Evolutionary conservation across 2,329 filamentous ascomycete genomes (phyloP), one percentile per base, ranked within the genome.

Genomic region (Lachnellula arida): DNA sequence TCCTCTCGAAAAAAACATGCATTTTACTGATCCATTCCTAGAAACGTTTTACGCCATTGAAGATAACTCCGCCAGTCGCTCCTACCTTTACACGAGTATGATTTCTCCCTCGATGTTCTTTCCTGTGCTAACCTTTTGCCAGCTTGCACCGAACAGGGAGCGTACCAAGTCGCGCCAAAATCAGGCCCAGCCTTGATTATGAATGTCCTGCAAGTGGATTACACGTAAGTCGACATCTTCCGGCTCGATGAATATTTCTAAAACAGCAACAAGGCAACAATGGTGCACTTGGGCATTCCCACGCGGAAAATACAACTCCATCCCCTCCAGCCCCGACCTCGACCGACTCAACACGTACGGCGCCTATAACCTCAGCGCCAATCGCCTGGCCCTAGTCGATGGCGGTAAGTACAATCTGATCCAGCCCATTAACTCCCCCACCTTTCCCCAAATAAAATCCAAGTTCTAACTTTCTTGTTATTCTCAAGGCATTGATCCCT

Each of bases 221-320:
- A 81, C 65, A 80, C 78, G 39, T 78, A 80, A 60, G 75, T 37
- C 4, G n/a, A 12, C 15, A n/a, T 39, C 17, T 15, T 8, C 4
- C 32, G 4, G 8, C 22, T 44, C 23, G 14, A 5, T 42, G 15
- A 19, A 48, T 17, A 25, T 43, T 23, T 11, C 22, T 50, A 25
- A 12, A 4, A 44, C 32, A 32, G 56, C 11, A 37, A 25, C 23
- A n/a, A 62, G 59, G 2, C 63, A 66, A 61, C 60, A 80, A 65
- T 81, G 78, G 78, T 81, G 79, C 60, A 73, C 63, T n/a, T 78
- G 78, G 77, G 76, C 78, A 1, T 81, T 81, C 59, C 75, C 77
- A 0, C 57, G 70, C 1, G 78, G 78, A 0, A 51, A 71, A 25
- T 72, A 75, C 66, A 79, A 77, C 59, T 60, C 63, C 32, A 74